Base-by-base conservation (phyloP, 1,139 yeast genomes). In the Geotrichum candidum region DNA sequence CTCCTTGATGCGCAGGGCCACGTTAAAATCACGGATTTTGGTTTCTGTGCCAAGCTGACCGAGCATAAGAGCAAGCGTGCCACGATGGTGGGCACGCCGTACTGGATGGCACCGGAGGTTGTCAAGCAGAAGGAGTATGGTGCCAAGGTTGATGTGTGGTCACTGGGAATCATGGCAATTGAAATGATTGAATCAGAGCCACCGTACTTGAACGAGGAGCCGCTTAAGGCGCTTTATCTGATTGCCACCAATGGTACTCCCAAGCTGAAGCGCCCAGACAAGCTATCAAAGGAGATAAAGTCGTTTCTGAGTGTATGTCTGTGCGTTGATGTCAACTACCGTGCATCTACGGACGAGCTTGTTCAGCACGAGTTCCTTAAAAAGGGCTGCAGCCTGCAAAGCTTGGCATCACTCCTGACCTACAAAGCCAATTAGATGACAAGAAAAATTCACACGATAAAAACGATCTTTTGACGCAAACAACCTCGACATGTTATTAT, bases 141-240 rank as follows among this genome's bases (percentile, higher is more conserved):
- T 69, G 97, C 90, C 68, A 94, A 94, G 74, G 97, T 94, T 27
- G 99, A 94, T 75, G 95, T 95, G 51, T 94, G 99, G 99, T 90
- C 97, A 2, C 78, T 94, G 65, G 99, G 99, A 67, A 94, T 94
- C 68, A 95, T 94, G 98, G 89, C 97, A 1, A 94, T 94, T 69
- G 99, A 94, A 77, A 92, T 94, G 98, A 88, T 94, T 67, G 99
- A 94, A 76, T 95, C 96, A 29, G 99, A 94, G 73, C 99, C 99
- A 10, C 99, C 99, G 38, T 94, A 94, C 73, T 80, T 94, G 72
- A 94, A 94, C 73, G 99, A 94, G 74, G 97, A 92, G 74, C 99
- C 98, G 13, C 78, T 90, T 70, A 88, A 87, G 74, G 96, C 96
- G 0, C 78, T 90, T 63, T 94, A 90, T 74, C 78, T 94, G 70